phyloP scores from a whole-genome alignment of 805 yeast genomes.

The Lipomyces chichibuensis region DNA sequence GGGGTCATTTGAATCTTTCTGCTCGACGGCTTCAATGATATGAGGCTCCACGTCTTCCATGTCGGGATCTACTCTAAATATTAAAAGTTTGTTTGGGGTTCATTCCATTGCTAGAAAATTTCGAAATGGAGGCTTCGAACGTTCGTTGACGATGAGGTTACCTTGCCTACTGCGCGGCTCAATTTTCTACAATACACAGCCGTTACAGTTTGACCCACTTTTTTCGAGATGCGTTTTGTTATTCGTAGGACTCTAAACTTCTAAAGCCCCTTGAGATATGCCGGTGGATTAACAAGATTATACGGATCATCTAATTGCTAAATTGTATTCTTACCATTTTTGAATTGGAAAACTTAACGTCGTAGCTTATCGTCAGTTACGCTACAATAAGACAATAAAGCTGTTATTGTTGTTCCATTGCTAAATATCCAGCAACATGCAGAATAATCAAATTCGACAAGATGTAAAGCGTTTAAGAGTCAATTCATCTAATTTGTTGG shows the following conservation, averaged over 20 bases:
- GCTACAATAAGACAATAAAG: too few species aligned
- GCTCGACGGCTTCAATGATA: slow-evolving; percentile 34
- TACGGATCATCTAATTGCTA: not conserved
- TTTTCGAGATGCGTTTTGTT: not conserved
- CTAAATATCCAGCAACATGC: too few species aligned
- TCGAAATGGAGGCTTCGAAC: not conserved
- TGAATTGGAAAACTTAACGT: not conserved
- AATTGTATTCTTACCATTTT: too few species aligned
- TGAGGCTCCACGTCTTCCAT: slow-evolving; percentile 35
- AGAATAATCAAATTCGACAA: too few species aligned
- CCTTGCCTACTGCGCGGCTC: not conserved
- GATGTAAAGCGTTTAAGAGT: not conserved
- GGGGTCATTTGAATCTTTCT: slow-evolving; percentile 14
- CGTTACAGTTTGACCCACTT: not conserved
- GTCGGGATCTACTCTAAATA: not conserved
- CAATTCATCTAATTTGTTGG: too few species aligned
- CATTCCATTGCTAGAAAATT: not conserved
- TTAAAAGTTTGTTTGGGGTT: not conserved
- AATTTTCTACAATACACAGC: too few species aligned
- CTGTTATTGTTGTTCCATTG: too few species aligned
- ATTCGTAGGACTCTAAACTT: not conserved
- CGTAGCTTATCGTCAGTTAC: too few species aligned
- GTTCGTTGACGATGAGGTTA: not conserved
- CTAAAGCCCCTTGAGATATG: not conserved
- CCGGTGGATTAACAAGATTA: too few species aligned